These are phyloP conservation scores for Fusarium sp. DNA, from an alignment of 2,329 filamentous ascomycete species.

Conservation along the genomic window DNA sequence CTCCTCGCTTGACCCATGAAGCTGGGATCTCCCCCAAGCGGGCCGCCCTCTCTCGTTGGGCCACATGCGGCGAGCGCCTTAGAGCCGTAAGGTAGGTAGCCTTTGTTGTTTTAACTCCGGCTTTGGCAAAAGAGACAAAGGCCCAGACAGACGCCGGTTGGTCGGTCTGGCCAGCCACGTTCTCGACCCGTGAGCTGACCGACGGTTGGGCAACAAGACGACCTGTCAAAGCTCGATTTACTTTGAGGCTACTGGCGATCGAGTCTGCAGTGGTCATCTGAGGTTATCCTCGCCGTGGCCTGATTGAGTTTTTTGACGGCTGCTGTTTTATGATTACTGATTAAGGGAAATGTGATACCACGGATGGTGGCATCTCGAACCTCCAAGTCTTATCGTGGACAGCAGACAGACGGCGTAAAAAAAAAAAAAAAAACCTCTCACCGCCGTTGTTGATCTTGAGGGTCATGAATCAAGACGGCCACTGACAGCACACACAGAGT, in stretches of 20 bases:
- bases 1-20: slow-evolving; percentile 25
- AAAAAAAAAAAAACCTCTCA: slow-evolving; percentile 27
- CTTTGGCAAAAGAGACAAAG: not conserved
- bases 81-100: no score
- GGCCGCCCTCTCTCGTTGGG: slow-evolving; percentile 11
- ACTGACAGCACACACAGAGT: slow-evolving; percentile 31
- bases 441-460: slow-evolving; percentile 32
- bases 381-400: no score
- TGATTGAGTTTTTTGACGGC: slow-evolving; percentile 17
- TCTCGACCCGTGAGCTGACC: slow-evolving; percentile 20
- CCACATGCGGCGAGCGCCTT: no score
- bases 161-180: slow-evolving; percentile 2
- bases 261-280: slow-evolving; percentile 28
- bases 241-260: slow-evolving; percentile 27
- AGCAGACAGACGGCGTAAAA: not conserved
- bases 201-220: not conserved
- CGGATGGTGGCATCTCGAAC: no score
- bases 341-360: not conserved
- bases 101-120: not conserved
- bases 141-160: not conserved
- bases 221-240: slow-evolving; percentile 5
- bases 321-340: slow-evolving; percentile 5
- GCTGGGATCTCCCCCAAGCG: slow-evolving; percentile 29
- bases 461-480: slow-evolving; percentile 32
- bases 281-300: slow-evolving; percentile 33